phyloP scores from a whole-genome alignment of 352 stramenopile genomes.

The Thalassiosira ordinaria region DNA sequence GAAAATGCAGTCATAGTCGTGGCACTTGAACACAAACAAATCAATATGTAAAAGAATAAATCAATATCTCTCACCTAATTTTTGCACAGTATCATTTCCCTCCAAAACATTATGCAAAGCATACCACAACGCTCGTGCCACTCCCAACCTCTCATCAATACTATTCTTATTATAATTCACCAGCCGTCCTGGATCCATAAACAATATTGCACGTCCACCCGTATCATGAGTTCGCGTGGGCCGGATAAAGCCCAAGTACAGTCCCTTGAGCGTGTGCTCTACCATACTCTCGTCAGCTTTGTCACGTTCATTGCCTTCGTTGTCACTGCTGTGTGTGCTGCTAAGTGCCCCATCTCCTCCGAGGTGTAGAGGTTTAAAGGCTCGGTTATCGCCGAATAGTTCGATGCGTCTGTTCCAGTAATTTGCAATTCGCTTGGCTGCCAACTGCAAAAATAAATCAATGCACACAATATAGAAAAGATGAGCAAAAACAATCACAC shows the following conservation, averaged over 20 bases:
- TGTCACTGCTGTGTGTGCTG: not conserved
- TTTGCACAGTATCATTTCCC: constrained; percentile 49
- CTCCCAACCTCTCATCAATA: constrained; percentile 40
- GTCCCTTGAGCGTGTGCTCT: constrained; percentile 10
- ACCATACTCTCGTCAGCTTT: constrained; percentile 8
- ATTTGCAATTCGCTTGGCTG: constrained; percentile 34
- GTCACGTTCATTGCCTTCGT: not conserved
- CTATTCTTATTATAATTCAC: constrained; percentile 33
- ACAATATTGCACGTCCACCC: constrained; percentile 49
- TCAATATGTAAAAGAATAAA: too few species aligned
- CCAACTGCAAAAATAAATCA: constrained; percentile 41
- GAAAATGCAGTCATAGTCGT: too few species aligned
- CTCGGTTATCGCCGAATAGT: constrained; percentile 54
- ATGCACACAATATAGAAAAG: constrained; percentile 5
- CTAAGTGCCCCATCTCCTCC: constrained; percentile 21
- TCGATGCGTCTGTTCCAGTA: constrained; percentile 66
- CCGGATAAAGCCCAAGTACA: constrained; percentile 36
- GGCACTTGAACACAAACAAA: too few species aligned
- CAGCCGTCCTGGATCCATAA: constrained; percentile 49
- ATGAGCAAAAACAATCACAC: too few species aligned
- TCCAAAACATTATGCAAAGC: constrained; percentile 50
- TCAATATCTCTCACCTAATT: constrained; percentile 18
- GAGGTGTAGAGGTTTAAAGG: constrained; percentile 52
- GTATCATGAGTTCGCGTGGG: constrained; percentile 27
- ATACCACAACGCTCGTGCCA: constrained; percentile 63